These are phyloP conservation scores for Fusarium hostae DNA, from an alignment of 2,329 filamentous ascomycete genomes.

Conservation along the genomic window DNA sequence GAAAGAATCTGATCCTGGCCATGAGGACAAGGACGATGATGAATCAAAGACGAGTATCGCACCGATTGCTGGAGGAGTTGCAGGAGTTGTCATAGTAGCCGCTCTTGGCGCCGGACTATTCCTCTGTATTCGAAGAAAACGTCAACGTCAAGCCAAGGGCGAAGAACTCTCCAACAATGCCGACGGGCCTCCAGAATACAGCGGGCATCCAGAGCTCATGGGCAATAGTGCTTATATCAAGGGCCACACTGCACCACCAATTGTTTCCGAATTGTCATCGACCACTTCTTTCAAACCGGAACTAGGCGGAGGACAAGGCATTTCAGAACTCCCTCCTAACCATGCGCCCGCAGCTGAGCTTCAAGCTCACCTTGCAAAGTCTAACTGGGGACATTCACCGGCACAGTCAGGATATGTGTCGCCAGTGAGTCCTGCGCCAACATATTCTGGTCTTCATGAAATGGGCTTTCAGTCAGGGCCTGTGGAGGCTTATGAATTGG, in stretches of 20 bases:
- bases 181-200: conserved; percentile 33
- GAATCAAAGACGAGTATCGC: conserved; percentile 41
- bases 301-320: conserved; percentile 36
- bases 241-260: conserved; percentile 11
- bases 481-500: conserved; percentile 49
- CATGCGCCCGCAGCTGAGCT: conserved; percentile 45
- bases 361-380: conserved; percentile 33
- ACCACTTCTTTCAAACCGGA: conserved; percentile 42
- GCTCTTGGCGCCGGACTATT: conserved; percentile 46
- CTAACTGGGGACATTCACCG: conserved; percentile 32
- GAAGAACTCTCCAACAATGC: conserved; percentile 33
- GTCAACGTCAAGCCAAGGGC: conserved; percentile 41
- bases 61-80: conserved; percentile 50
- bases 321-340: conserved; percentile 39
- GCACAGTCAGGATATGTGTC: conserved; percentile 30
- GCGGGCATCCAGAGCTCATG: conserved; percentile 50
- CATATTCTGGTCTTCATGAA: conserved; percentile 28
- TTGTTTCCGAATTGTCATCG: conserved; percentile 33
- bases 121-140: conserved; percentile 53
- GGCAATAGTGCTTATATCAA: conserved; percentile 29
- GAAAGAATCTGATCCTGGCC: not conserved
- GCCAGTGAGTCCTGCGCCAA: conserved; percentile 16
- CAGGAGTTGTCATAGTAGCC: conserved; percentile 41
- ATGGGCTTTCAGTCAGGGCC: conserved; percentile 52
- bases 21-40: conserved; percentile 3